These are phyloP conservation scores for Nigrograna mackinnonii DNA, from an alignment of 2,329 filamentous ascomycete species.

Conservation along the genomic window DNA sequence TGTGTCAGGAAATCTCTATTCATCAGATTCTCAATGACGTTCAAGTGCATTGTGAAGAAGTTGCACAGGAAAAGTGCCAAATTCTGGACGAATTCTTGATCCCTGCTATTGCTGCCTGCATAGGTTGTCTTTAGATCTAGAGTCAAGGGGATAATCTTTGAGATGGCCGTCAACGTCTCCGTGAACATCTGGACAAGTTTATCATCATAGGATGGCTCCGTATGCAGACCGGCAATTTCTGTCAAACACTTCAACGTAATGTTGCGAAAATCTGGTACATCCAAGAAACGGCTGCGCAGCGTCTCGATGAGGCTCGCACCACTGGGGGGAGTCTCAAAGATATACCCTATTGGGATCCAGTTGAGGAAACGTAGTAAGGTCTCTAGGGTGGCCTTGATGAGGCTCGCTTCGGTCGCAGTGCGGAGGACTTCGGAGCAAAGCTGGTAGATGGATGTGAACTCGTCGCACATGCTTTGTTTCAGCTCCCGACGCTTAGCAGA, in stretches of 20 bases:
- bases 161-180: conserved; percentile 88
- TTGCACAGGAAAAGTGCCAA: conserved; percentile 94
- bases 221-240: conserved; percentile 93
- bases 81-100: conserved; percentile 98
- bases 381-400: conserved; percentile 96
- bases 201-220: conserved; percentile 86
- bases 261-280: conserved; percentile 93
- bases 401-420: conserved; percentile 82
- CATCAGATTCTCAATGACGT: conserved; percentile 92
- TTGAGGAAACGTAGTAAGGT: conserved; percentile 96
- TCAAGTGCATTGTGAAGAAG: conserved; percentile 92
- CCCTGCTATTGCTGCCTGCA: conserved; percentile 83
- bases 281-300: conserved; percentile 86
- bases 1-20: conserved; percentile 95
- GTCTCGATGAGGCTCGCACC: conserved; percentile 80
- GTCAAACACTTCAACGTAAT: conserved; percentile 95
- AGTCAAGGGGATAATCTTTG: conserved; percentile 87
- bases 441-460: conserved; percentile 98
- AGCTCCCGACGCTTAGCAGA: conserved; percentile 94
- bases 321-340: conserved; percentile 83
- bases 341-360: conserved; percentile 98
- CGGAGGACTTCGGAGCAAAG: conserved; percentile 94
- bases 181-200: conserved; percentile 99
- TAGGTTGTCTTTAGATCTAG: conserved; percentile 93
- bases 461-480: conserved; percentile 98